Conservation (phyloP, 495 filamentous ascomycete species). For the Penicillium samsonianum region DNA sequence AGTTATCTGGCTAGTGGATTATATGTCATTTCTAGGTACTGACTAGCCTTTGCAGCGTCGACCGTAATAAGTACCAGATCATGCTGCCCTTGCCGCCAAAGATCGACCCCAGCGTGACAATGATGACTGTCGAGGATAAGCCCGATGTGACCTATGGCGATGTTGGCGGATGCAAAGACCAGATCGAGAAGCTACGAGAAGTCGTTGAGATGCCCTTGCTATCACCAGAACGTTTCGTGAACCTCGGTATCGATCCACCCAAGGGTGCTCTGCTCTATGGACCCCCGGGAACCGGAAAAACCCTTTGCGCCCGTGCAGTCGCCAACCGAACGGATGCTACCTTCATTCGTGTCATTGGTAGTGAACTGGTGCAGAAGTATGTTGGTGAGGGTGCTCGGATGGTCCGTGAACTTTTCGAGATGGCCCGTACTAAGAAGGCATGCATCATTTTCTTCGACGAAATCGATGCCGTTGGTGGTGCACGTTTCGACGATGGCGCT, state of each 20-base stretch:
- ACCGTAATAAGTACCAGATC: constrained; percentile 99
- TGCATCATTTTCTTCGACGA: constrained; percentile 99
- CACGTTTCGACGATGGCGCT: constrained; percentile 97
- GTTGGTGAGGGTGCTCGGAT: constrained; percentile 97
- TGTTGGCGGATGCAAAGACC: constrained; percentile 98
- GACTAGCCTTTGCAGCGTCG: constrained; percentile 61
- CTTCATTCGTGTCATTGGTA: constrained; percentile 97
- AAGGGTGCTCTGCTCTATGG: constrained; percentile 98
- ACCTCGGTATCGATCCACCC: constrained; percentile 95
- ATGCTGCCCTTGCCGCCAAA: constrained; percentile 95
- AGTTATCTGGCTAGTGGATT: constrained; percentile 22
- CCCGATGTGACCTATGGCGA: constrained; percentile 99
- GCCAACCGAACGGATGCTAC: constrained; percentile 97
- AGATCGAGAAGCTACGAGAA: constrained; percentile 97
- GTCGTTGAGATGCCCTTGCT: constrained; percentile 97
- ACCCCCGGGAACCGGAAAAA: constrained; percentile 96
- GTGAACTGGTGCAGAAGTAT: constrained; percentile 97
- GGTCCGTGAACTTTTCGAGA: constrained; percentile 98
- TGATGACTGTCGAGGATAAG: constrained; percentile 99
- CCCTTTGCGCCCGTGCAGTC: constrained; percentile 93
- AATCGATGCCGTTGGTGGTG: constrained; percentile 95
- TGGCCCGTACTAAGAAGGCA: constrained; percentile 99
- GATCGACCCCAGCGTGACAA: constrained; percentile 98
- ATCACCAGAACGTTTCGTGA: constrained; percentile 95
- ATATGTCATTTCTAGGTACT: constrained; percentile 9